Evolutionary conservation across 306 rosid species (phyloP).

Genomic region (Dalbergia oliveri): DNA sequence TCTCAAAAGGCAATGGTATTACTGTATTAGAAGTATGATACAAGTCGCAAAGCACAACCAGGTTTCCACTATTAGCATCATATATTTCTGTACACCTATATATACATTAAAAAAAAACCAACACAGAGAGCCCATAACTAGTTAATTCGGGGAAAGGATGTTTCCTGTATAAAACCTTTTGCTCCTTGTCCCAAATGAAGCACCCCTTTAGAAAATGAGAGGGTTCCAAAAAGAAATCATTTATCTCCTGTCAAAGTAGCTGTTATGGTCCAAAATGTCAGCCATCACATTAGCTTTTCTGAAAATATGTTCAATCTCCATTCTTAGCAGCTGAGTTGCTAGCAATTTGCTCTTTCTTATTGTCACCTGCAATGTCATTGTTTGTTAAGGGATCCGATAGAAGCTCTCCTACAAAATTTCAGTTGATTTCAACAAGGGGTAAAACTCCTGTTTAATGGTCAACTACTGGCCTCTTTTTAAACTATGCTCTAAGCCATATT

Average conservation of each 20-base stretch:
- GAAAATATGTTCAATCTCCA: background rate
- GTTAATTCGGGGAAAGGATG: background rate
- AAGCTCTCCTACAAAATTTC: background rate
- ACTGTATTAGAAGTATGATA: background rate
- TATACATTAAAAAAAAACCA: background rate
- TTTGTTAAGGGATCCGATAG: slow-evolving; percentile 9
- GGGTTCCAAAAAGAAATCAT: slow-evolving; percentile 16
- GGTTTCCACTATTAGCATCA: background rate
- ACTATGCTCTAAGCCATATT: background rate
- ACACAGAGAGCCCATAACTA: background rate
- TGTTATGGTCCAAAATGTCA: background rate
- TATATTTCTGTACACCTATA: background rate
- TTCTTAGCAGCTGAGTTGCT: slow-evolving; percentile 2
- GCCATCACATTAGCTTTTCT: background rate
- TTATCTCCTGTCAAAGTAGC: background rate
- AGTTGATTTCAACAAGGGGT: background rate
- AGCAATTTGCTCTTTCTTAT: slow-evolving; percentile 1
- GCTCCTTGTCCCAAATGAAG: background rate
- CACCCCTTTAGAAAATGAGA: background rate
- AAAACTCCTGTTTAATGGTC: background rate
- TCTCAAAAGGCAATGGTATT: slow-evolving; percentile 1
- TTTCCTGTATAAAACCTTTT: background rate
- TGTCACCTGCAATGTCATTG: slow-evolving; percentile 22
- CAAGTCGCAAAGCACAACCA: background rate
- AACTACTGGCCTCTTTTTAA: background rate